phyloP scores from a whole-genome alignment of 495 filamentous ascomycete species.

The Penicillium herquei region DNA sequence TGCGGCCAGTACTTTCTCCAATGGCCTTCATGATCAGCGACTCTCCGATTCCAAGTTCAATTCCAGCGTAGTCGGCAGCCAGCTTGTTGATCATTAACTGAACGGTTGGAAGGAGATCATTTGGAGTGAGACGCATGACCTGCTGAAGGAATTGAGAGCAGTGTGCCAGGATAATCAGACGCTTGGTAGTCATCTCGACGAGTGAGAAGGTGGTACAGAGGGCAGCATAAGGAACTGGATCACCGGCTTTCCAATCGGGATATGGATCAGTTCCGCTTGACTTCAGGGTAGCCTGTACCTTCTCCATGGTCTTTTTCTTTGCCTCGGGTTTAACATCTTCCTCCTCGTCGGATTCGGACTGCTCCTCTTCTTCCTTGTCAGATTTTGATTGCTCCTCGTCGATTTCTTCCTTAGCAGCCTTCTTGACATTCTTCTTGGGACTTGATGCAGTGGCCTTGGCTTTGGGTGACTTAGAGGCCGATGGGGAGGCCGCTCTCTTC shows the following conservation, averaged over 20 bases:
- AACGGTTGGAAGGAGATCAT: slow-evolving; percentile 82
- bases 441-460: slow-evolving; percentile 16
- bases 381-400: slow-evolving; percentile 35
- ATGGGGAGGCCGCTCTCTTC: slow-evolving; percentile 20
- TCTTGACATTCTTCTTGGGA: slow-evolving; percentile 27
- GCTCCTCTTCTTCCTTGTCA: slow-evolving; percentile 50
- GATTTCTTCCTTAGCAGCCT: slow-evolving; percentile 37
- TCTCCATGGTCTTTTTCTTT: slow-evolving; percentile 74
- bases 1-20: slow-evolving; percentile 88
- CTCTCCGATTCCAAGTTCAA: slow-evolving; percentile 96
- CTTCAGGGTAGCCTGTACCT: slow-evolving; percentile 75
- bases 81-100: slow-evolving; percentile 97
- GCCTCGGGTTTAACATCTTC: slow-evolving; percentile 71
- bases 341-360: slow-evolving; percentile 51
- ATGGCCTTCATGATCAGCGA: slow-evolving; percentile 98
- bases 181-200: slow-evolving; percentile 89
- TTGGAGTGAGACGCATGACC: slow-evolving; percentile 85
- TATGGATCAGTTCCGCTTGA: slow-evolving; percentile 73
- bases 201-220: slow-evolving; percentile 92
- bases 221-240: slow-evolving; percentile 91
- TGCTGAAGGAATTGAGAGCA: slow-evolving; percentile 90
- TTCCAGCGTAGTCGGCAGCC: slow-evolving; percentile 91
- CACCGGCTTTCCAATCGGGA: slow-evolving; percentile 87
- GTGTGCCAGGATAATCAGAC: slow-evolving; percentile 79
- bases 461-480: slow-evolving; percentile 20